Evolutionary conservation across 129 eudicot species (phyloP).

Genomic region (Heracleum sosnowskyi): DNA sequence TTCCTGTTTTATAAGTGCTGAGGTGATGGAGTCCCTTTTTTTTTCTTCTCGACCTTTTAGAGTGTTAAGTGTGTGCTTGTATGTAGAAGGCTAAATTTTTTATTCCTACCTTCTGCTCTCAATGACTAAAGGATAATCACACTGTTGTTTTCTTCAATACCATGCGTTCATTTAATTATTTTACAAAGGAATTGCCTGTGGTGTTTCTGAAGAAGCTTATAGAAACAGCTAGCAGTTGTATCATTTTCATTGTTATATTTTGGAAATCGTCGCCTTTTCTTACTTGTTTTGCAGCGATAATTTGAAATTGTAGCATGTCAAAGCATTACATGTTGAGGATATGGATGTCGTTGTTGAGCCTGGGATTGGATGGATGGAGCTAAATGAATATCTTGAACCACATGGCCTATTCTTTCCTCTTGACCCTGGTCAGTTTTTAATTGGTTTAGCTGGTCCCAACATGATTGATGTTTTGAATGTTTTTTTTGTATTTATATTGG

Average conservation of each 20-base stretch:
- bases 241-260: background rate
- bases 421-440: constrained; percentile 73
- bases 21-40: background rate
- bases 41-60: background rate
- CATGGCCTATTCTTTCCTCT: constrained; percentile 93
- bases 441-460: background rate
- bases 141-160: background rate
- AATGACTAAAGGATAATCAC: background rate
- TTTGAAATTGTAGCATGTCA: constrained; percentile 43
- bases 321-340: constrained; percentile 76
- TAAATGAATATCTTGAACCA: constrained; percentile 90
- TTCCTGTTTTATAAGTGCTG: background rate
- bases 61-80: background rate
- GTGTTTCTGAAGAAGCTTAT: background rate
- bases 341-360: constrained; percentile 99
- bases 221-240: background rate
- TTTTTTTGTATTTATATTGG: background rate
- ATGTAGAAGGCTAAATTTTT: background rate
- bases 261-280: constrained; percentile 4
- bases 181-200: background rate
- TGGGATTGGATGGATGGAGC: constrained; percentile 99
- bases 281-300: background rate
- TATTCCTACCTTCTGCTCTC: background rate
- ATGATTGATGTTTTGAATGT: background rate
- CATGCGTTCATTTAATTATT: background rate